Evolutionary conservation across 2,329 filamentous ascomycete species (phyloP), one percentile per base, ranked within the genome.

Genomic region (Verticillium longisporum): DNA sequence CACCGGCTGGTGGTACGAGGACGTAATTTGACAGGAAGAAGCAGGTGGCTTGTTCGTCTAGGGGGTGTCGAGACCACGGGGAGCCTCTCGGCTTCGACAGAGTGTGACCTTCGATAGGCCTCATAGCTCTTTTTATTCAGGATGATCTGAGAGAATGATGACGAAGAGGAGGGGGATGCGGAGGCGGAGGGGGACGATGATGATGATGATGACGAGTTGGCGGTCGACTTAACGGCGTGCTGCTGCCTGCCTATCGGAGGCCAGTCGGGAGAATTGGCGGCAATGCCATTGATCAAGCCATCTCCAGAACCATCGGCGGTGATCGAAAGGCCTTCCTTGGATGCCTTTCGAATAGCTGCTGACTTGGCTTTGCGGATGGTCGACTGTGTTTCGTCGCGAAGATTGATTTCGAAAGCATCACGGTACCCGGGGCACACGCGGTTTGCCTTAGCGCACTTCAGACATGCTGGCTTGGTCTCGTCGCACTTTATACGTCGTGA

Each of bases 401-500:
- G 59, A 15, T 65, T 65, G 60, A 65, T 65, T 55, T 65, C 63
- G 37, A 65, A 65, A 9, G 63, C 61, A 26, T 65, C 63, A 15
- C 63, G 62, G 21, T 65, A 65, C 2, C 63, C 63, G 1, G 63
- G 63, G 41, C 63, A 65, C 7, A 60, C 61, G 21, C 63, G 61
- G 45, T 65, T 65, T 53, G 70, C 69, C 15, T 66, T 65, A 32
- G 64, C 66, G 65, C 74, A 76, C 62, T 74, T 72, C 33, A 66
- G 58, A 58, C 74, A 76, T 10, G 63, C 65, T 2, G 74, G 74
- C 32, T 67, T 68, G 36, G 64, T 66, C 66, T 75, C 74, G 60
- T 76, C 74, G 50, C 63, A 65, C 66, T 75, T 76, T 66, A 75
- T 70, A 63, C 72, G 72, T 18, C 74, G 68, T 33, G 69, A 64